Conservation (phyloP, 768 basidiomycete species). For the Pisolithus microcarpus region DNA sequence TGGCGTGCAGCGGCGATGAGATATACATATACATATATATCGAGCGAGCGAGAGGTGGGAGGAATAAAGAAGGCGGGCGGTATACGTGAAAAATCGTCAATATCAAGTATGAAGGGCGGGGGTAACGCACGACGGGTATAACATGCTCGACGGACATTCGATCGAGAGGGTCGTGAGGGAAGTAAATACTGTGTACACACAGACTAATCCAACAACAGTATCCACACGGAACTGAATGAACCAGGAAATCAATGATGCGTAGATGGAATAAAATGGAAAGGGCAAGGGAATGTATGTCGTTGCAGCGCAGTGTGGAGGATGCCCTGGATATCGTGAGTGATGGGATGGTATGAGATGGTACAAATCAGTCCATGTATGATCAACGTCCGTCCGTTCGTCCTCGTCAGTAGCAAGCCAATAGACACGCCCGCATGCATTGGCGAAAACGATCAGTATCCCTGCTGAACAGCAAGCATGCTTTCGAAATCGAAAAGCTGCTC, state of each 20-base stretch:
- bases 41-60: not conserved
- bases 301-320: constrained; percentile 17
- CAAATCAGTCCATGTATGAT: constrained; percentile 22
- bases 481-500: constrained; percentile 33
- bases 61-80: not conserved
- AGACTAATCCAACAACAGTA: constrained; percentile 33
- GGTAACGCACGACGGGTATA: constrained; percentile 1
- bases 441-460: constrained; percentile 24
- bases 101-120: not conserved
- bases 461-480: constrained; percentile 26
- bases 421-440: constrained; percentile 32
- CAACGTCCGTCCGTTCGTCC: constrained; percentile 5
- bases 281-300: constrained; percentile 10
- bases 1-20: not conserved
- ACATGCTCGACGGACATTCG: not conserved
- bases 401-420: constrained; percentile 19
- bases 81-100: constrained; percentile 1
- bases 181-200: constrained; percentile 21
- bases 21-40: not conserved
- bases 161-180: constrained; percentile 2
- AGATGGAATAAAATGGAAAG: constrained; percentile 3
- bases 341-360: constrained; percentile 16
- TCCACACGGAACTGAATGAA: constrained; percentile 31
- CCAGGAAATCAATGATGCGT: not conserved
- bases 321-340: constrained; percentile 10